Evolutionary conservation across 495 filamentous ascomycete species (phyloP), one percentile per base, ranked within the genome.

Genomic region (Clavariopsis aquatica): DNA sequence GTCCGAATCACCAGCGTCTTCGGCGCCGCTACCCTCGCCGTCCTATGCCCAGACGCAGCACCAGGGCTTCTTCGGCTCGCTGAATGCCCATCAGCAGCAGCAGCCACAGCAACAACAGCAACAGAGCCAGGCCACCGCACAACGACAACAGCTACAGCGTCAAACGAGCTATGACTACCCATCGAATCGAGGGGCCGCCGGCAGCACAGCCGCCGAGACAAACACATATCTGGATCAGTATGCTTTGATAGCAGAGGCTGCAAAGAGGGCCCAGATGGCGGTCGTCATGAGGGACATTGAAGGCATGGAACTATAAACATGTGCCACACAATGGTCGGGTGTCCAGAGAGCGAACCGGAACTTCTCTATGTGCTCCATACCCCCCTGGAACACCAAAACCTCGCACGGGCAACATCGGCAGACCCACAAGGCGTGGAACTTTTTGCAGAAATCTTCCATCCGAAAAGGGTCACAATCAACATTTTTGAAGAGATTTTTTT

Each of bases 181-280:
- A 28, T 66, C 65, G 19, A 62, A 57, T 23, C 55, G 62, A 26
- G 54, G 62, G 2, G 66, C 64, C 17, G 51, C 68, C 10, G 63
- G 65, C 29, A 55, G 56, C 49, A 70, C 62, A n/a, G 79, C 78
- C 8, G 81, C 78, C 27, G 79, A 78, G 34, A 90, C 74, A 74
- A 85, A 75, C 52, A 82, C 70, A 7, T 92, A 88, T 73, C 77
- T 92, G 53, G 83, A 86, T 62, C 89, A 96, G 75, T 90, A 91
- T 73, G 93, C 82, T 54, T 82, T 98, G 23, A 84, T 98, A 15
- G 93, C 93, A n/a, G 93, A 98, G 77, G 93, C 93, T 2, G 93
- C 91, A 53, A 96, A 96, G 73, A 83, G 93, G 46, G 93, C 93
- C 8, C 91, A 96, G 77, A 88, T 96, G 81, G 89, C 89, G 7